Evolutionary conservation across 495 filamentous ascomycete genomes (phyloP).

Genomic region (Neurospora tetrasperma): DNA sequence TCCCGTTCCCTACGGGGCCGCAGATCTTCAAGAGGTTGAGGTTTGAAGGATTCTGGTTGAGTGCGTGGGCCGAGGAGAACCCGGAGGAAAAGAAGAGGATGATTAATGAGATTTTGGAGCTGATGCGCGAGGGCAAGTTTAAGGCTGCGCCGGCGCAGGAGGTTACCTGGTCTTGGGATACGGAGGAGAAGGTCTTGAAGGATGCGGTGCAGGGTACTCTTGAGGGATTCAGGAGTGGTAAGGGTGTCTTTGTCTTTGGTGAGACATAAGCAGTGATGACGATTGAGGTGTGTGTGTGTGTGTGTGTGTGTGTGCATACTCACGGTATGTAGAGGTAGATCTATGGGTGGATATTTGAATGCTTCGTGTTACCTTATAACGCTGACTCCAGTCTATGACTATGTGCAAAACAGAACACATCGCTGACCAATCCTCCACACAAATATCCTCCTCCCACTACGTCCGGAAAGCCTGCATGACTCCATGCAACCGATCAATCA

Average conservation of each 20-base stretch:
- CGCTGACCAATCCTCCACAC: neutral
- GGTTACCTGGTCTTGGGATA: slow-evolving; percentile 71
- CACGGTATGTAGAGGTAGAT: neutral
- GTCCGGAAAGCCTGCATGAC: slow-evolving; percentile 84
- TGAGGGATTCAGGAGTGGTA: slow-evolving; percentile 69
- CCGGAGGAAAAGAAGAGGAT: slow-evolving; percentile 64
- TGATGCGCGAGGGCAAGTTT: slow-evolving; percentile 66
- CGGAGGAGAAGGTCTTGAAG: slow-evolving; percentile 53
- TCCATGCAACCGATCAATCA: slow-evolving; percentile 92
- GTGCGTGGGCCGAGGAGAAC: slow-evolving; percentile 71
- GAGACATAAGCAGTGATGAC: slow-evolving; percentile 25
- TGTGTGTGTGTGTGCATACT: neutral
- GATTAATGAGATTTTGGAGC: slow-evolving; percentile 66
- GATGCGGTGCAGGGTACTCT: slow-evolving; percentile 74
- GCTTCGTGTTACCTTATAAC: neutral
- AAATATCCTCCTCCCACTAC: slow-evolving; percentile 24
- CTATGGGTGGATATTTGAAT: neutral
- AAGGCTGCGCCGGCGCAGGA: slow-evolving; percentile 71
- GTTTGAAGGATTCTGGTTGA: slow-evolving; percentile 93
- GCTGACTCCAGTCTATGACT: neutral
- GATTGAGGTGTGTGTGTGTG: neutral
- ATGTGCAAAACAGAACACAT: neutral
- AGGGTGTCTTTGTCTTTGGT: slow-evolving; percentile 77
- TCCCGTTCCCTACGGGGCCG: slow-evolving; percentile 63
- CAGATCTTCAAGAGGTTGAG: slow-evolving; percentile 84